Evolutionary conservation across 1,139 yeast genomes (phyloP).

Genomic region (Magnusiomyces magnusii): DNA sequence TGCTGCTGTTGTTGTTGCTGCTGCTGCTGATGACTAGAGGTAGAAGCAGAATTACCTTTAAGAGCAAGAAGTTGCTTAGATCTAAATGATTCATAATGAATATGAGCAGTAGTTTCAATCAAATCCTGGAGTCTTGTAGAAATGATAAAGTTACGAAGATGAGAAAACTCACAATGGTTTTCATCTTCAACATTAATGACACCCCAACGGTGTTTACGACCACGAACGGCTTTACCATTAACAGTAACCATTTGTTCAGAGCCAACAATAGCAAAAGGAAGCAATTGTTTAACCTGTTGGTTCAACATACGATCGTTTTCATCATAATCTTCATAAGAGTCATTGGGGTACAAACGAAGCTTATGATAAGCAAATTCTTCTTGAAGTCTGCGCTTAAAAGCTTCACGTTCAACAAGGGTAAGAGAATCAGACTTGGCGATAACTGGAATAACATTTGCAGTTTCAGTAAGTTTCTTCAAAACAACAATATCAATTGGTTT

Average conservation of each 20-base stretch:
- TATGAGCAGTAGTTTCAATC: slow-evolving; percentile 82
- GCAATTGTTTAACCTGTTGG: slow-evolving; percentile 43
- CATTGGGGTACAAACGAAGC: slow-evolving; percentile 82
- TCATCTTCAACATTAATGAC: slow-evolving; percentile 81
- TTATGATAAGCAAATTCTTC: slow-evolving; percentile 67
- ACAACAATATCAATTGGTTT: slow-evolving; percentile 78
- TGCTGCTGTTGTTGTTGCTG: not conserved
- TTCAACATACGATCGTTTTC: slow-evolving; percentile 42
- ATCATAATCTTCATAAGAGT: slow-evolving; percentile 66
- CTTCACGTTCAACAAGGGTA: slow-evolving; percentile 75
- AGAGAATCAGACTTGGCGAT: slow-evolving; percentile 90
- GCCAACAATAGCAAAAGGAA: slow-evolving; percentile 95
- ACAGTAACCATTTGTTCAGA: slow-evolving; percentile 68
- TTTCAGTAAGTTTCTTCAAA: slow-evolving; percentile 76
- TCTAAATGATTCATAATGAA: slow-evolving; percentile 90
- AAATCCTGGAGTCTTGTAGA: slow-evolving; percentile 95
- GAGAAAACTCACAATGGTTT: slow-evolving; percentile 90
- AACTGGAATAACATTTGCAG: slow-evolving; percentile 90
- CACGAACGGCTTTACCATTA: slow-evolving; percentile 70
- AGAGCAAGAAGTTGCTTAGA: slow-evolving; percentile 88
- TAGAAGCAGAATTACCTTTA: slow-evolving; percentile 66
- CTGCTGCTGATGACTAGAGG: slow-evolving; percentile 1
- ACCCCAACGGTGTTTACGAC: slow-evolving; percentile 94
- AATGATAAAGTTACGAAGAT: slow-evolving; percentile 85
- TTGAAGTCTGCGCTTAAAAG: slow-evolving; percentile 64